phyloP scores from a whole-genome alignment of 495 filamentous ascomycete species.

The Aspergillus bridgeri region DNA sequence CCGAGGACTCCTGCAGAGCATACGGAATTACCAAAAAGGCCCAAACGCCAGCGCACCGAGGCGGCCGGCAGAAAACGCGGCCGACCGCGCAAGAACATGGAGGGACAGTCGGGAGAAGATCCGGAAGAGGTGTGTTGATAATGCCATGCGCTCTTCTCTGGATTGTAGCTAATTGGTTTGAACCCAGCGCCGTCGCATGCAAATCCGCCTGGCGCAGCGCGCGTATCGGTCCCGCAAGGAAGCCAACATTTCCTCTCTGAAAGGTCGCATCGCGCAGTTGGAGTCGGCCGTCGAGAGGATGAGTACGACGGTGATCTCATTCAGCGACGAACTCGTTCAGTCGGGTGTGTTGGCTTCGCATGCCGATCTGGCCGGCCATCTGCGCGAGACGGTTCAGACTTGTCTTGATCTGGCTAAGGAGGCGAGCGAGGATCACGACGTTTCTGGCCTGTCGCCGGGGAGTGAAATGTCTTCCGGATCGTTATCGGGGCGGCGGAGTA shows the following conservation, averaged over 20 bases:
- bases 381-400: constrained; percentile 34
- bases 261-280: constrained; percentile 61
- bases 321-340: constrained; percentile 57
- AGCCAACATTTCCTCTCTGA: constrained; percentile 70
- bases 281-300: constrained; percentile 67
- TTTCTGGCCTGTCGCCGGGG: constrained; percentile 4
- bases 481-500: too few species aligned
- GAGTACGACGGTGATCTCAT: constrained; percentile 66
- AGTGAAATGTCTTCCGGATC: constrained; percentile 2
- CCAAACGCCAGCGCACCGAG: constrained; percentile 10
- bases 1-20: background rate
- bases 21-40: background rate
- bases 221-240: constrained; percentile 85
- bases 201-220: constrained; percentile 81
- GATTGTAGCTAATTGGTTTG: background rate
- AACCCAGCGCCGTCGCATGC: constrained; percentile 74
- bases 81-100: constrained; percentile 15
- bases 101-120: constrained; percentile 9
- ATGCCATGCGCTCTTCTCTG: background rate
- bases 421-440: constrained; percentile 4
- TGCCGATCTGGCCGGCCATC: constrained; percentile 31
- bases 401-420: constrained; percentile 26
- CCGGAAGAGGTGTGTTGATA: constrained; percentile 23
- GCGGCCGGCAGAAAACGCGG: constrained; percentile 17
- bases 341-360: constrained; percentile 42